Evolutionary conservation across 345 rosid species (phyloP), one percentile per base, ranked within the genome.

Genomic region (Corymbia maculata): DNA sequence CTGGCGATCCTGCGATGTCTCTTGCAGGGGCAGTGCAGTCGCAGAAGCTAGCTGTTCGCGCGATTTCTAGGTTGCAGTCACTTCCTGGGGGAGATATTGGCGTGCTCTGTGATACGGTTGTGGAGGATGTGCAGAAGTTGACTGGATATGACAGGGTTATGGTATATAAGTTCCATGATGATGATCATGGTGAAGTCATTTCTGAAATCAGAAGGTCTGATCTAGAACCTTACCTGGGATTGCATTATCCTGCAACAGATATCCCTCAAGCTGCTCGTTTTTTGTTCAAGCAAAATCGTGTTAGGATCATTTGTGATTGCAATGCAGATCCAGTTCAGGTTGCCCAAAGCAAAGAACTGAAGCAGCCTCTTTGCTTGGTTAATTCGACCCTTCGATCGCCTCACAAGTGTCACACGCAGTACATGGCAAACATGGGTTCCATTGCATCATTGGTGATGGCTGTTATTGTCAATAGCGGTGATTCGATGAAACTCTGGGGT

Each of bases 111-210:
- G 99, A 97, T 79, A 94, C 98, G 6, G 93, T 96, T 88, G 98
- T 94, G 86, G 98, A 97, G 92, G 99, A 97, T 92, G 95, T 96
- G 45, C 98, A 94, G 86, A 95, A 93, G 85, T 95, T 97, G 79
- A 95, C 97, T 1, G 98, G 98, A 44, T 97, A 93, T 91, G 98
- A 97, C 87, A 93, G 99, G 89, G 98, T 97, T 49, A 97, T 97
- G 98, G 94, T 95, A 7, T 97, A 96, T 82, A 95, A 94, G 90
- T 96, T 97, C 89, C 98, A 97, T 88, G 98, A 95, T 66, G 98
- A 96, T 92, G 96, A 94, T 82, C 98, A 96, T 87, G 99, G 99
- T 50, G 97, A 97, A 90, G 96, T 96, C 86, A 92, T 97, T 24
- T 96, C 98, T 2, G 99, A 97, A 93, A 94, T 95, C 19, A 93